Evolutionary conservation across 2,329 filamentous ascomycete species (phyloP), one percentile per base, ranked within the genome.

Genomic region (Sarocladiaceae sp.): DNA sequence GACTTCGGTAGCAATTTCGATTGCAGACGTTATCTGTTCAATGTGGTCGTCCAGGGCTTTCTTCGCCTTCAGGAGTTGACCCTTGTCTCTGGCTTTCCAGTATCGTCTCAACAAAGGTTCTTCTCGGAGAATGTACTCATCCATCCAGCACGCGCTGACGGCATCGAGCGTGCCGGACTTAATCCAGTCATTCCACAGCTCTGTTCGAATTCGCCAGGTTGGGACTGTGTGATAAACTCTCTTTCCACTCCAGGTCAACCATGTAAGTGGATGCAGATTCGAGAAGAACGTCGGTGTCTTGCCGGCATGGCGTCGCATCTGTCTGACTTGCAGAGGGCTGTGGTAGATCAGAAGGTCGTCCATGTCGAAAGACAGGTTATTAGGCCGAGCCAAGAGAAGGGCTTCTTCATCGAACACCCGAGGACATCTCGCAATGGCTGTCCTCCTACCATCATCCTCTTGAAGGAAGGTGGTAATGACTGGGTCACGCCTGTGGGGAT

Each of bases 171-270:
- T 69, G 26, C 64, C 65, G 1, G 67, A 66, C 20, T 72, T 70
- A 48, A 76, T 72, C 75, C 75, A 78, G 13, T 68, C 65, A 53
- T 73, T 73, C 75, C 75, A 78, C 36, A 78, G 69, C 54, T 72
- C 64, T 1, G 73, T 76, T n/a, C 75, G 67, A 47, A 75, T 68
- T 47, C 64, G 70, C 54, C 73, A 75, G 7, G 75, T 78, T 0
- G 74, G 74, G 0, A 76, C 59, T 2, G 59, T 68, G 2, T 60
- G 59, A 52, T 66, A 65, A 10, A 67, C 60, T 28, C 60, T 53
- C 52, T 56, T 64, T 47, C 59, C 60, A 35, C 54, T 57, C 60
- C 60, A 61, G 2, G 58, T 55, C 4, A 60, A 55, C 61, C 62
- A 62, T 5, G 58, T 56, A 6, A 59, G 36, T 1, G 62, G 61